Conservation (phyloP, 2,329 filamentous ascomycete genomes). For the Grosmannia huntii region DNA sequence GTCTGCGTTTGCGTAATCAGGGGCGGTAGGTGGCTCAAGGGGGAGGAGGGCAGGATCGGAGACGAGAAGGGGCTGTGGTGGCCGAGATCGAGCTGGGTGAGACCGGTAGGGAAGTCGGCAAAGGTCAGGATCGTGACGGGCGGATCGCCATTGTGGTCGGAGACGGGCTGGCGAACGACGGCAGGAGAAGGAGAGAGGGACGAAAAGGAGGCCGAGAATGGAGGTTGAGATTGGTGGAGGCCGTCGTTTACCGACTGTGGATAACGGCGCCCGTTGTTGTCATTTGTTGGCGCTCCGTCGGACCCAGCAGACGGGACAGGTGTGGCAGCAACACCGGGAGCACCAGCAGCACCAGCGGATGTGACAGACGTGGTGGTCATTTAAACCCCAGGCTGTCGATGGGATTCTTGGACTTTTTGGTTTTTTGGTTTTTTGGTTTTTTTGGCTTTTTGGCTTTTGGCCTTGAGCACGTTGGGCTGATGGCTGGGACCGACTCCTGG, state of each 20-base stretch:
- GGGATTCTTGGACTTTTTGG: background rate
- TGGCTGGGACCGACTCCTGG: too few relatives aligned
- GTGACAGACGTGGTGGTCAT: constrained; percentile 4
- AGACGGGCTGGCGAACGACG: background rate
- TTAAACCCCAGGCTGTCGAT: constrained; percentile 2
- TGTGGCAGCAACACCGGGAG: background rate
- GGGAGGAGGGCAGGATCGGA: background rate
- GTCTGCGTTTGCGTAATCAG: background rate
- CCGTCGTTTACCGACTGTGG: background rate
- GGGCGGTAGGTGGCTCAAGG: background rate
- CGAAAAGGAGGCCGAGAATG: background rate
- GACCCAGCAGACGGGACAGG: background rate
- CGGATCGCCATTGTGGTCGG: constrained; percentile 3
- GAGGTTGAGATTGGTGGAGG: constrained; percentile 1
- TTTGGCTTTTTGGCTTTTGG: too few relatives aligned
- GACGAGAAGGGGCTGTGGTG: background rate
- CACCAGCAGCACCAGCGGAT: background rate
- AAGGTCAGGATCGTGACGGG: constrained; percentile 21
- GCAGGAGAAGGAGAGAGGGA: background rate
- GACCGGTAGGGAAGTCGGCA: constrained; percentile 16
- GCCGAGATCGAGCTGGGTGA: constrained; percentile 6
- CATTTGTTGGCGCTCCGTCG: background rate
- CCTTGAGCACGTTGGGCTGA: too few relatives aligned
- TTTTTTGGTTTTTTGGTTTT: background rate
- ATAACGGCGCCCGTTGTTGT: background rate